Base-by-base conservation (phyloP, 1,139 yeast species). In the Scheffersomyces titani region DNA sequence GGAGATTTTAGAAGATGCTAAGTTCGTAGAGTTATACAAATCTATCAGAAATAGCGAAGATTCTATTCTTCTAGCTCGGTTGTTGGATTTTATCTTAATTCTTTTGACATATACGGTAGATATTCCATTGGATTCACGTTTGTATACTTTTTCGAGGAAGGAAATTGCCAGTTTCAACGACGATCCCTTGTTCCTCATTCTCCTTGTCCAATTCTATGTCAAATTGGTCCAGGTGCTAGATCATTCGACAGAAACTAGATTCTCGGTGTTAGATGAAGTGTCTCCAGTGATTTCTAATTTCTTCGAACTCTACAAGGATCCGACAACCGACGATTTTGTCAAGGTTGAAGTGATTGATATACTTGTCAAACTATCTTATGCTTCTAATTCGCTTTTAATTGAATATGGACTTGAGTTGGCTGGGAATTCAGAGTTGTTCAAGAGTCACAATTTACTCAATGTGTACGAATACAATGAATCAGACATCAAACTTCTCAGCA, bases 141-240 rank as follows among this genome's bases (percentile, higher is more conserved):
- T 60, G 22, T 66, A 58, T 50, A 52, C 49, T 16, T 62, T 65
- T 54, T 52, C 62, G 13, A 52, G 50, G 9, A 53, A 55, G 6
- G 70, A 68, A 54, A 53, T 62, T 51, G 49, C 51, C 19, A 44
- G 56, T 7, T 49, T 56, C 24, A 61, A 59, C 18, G 63, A 61
- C 13, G 78, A 74, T 58, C 71, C 73, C 0, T 63, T 75, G 40
- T 67, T 70, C 44, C 66, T 65, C 9, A 64, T 72, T 3, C 60
- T 72, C 50, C 57, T 70, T 11, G 63, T 74, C 11, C 72, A 70
- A 50, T 77, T 72, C 63, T 76, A 73, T 59, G 62, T 60, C 18
- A 65, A 63, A 36, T 55, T 74, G n/a, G 58, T 71, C 6, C 50
- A 52, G 6, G 51, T 44, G 20, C 22, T 64, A 11, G 51, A 54